phyloP scores from a whole-genome alignment of 1,284 basidiomycete genomes.

The Ustilago esculenta region DNA sequence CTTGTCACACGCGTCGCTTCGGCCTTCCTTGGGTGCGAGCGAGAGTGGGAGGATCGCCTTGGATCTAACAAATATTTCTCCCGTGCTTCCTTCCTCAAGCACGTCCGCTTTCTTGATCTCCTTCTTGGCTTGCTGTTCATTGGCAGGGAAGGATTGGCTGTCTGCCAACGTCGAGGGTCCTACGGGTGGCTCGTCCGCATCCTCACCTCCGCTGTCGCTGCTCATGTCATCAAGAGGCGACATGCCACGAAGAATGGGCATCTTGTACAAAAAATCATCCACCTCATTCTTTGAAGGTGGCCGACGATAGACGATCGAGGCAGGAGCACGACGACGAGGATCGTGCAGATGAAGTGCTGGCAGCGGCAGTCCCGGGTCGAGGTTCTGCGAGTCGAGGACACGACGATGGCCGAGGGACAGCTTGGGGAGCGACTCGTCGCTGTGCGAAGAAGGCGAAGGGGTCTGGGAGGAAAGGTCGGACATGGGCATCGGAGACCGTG shows the following conservation, averaged over 20 bases:
- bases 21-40: constrained; percentile 4
- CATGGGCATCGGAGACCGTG: constrained; percentile 12
- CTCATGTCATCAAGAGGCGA: constrained; percentile 36
- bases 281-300: not conserved
- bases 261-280: constrained; percentile 34
- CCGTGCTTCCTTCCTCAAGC: constrained; percentile 28
- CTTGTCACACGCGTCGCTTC: not conserved
- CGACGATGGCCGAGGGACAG: constrained; percentile 19
- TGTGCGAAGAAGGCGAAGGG: constrained; percentile 6
- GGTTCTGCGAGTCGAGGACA: constrained; percentile 1
- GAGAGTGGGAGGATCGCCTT: constrained; percentile 20
- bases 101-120: not conserved
- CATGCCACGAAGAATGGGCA: constrained; percentile 37
- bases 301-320: not conserved
- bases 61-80: constrained; percentile 31
- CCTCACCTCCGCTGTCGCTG: constrained; percentile 38
- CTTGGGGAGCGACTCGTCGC: constrained; percentile 16
- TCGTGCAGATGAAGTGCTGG: constrained; percentile 5
- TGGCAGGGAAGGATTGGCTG: not conserved
- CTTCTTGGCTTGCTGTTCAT: not conserved
- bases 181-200: constrained; percentile 3
- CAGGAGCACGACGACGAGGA: not conserved
- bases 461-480: constrained; percentile 6
- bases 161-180: not conserved
- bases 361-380: constrained; percentile 1